These are phyloP conservation scores for Leishmania braziliensis DNA, from an alignment of 208 protist genomes.

Conservation along the genomic window DNA sequence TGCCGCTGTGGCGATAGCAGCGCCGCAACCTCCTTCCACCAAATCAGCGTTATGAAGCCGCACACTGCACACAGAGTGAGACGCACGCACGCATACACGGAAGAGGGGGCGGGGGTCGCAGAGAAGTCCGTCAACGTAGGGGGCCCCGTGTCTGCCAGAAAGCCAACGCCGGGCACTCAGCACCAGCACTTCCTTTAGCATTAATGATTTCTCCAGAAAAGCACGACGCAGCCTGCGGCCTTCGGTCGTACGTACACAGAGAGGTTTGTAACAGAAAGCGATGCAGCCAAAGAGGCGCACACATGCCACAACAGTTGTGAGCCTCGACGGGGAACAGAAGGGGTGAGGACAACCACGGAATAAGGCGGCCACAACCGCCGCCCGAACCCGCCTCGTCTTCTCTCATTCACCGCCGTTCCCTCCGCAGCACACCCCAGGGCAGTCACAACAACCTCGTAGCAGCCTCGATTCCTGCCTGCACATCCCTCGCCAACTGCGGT, in stretches of 20 bases:
- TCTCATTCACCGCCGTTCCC: background rate
- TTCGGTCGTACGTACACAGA: background rate
- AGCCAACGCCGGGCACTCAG: background rate
- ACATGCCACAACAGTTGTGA: background rate
- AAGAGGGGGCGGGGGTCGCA: background rate
- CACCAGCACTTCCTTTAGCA: background rate
- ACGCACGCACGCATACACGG: background rate
- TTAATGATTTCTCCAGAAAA: background rate
- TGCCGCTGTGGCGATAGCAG: background rate
- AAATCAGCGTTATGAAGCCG: background rate
- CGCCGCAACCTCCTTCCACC: background rate
- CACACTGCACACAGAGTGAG: background rate
- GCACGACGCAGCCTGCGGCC: background rate
- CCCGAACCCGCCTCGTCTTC: background rate
- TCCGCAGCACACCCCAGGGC: slow-evolving; percentile 2
- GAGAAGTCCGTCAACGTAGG: background rate
- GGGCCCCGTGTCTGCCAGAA: background rate
- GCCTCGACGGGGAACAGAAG: background rate
- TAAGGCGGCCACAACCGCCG: background rate
- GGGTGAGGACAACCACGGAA: background rate
- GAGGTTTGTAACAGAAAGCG: background rate
- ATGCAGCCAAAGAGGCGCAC: background rate
- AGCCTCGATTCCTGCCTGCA: slow-evolving; percentile 69
- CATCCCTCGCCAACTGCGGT: slow-evolving; percentile 76
- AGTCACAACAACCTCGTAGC: slow-evolving; percentile 13